Conservation (phyloP, 2,329 filamentous ascomycete genomes). For the Apiospora marii region DNA sequence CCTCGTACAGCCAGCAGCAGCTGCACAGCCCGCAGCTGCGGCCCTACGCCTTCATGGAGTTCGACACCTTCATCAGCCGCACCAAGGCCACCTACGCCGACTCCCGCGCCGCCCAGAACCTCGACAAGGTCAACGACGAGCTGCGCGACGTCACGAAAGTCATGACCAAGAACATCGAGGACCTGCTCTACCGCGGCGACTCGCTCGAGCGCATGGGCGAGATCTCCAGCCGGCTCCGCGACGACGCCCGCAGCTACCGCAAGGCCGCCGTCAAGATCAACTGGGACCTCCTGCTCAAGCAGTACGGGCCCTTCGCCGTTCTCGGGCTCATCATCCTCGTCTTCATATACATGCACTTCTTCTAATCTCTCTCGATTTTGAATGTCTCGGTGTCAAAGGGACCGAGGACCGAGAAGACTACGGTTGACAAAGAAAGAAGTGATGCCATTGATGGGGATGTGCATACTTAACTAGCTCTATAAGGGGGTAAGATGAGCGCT, state of each 20-base stretch:
- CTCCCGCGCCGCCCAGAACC: conserved; percentile 86
- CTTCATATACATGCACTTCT: conserved; percentile 93
- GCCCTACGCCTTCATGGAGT: conserved; percentile 96
- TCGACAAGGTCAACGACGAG: conserved; percentile 96
- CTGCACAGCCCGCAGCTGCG: conserved; percentile 78
- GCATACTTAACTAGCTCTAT: not conserved
- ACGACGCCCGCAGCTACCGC: conserved; percentile 94
- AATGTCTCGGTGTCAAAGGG: not conserved
- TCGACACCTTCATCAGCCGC: conserved; percentile 94
- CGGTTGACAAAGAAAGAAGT: not conserved
- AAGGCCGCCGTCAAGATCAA: conserved; percentile 95
- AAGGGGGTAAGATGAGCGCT: not conserved
- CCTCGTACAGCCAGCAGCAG: conserved; percentile 77
- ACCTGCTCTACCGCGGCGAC: conserved; percentile 92
- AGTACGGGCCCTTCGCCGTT: conserved; percentile 91
- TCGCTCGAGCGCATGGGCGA: conserved; percentile 97
- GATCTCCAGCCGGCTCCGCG: conserved; percentile 83
- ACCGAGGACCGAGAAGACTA: not conserved
- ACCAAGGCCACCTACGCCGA: conserved; percentile 96
- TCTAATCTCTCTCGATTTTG: conserved; percentile 56
- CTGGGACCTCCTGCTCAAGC: conserved; percentile 95
- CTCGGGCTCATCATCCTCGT: conserved; percentile 83
- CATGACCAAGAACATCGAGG: conserved; percentile 99
- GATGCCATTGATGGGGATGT: not conserved
- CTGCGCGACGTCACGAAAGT: conserved; percentile 97